Conservation (phyloP, 441 rosid species). For the Gossypium trilobum region DNA sequence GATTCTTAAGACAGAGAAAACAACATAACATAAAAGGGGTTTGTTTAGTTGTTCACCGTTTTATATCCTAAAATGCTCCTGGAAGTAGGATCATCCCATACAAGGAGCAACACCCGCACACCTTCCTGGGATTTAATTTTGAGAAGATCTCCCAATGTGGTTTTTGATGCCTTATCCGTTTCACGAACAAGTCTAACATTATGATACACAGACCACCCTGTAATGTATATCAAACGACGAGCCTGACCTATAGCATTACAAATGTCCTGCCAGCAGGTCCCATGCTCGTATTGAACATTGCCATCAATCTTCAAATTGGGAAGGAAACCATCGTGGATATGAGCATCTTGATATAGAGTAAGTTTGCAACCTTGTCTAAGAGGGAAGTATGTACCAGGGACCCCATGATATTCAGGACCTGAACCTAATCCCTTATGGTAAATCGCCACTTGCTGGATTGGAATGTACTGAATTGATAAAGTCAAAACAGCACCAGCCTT, state of each 20-base stretch:
- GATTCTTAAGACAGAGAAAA: background rate
- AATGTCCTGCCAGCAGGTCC: conserved; percentile 57
- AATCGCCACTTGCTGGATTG: conserved; percentile 30
- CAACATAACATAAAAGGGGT: conserved; percentile 1
- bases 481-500: conserved; percentile 45
- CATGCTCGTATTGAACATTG: conserved; percentile 30
- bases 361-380: conserved; percentile 50
- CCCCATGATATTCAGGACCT: conserved; percentile 39
- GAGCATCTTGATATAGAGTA: conserved; percentile 65
- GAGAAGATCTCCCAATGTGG: conserved; percentile 47
- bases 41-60: conserved; percentile 34
- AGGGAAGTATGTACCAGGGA: conserved; percentile 55
- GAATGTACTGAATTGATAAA: conserved; percentile 42
- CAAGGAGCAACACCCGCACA: conserved; percentile 56
- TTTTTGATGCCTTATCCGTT: conserved; percentile 21
- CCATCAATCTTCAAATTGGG: conserved; percentile 40
- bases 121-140: conserved; percentile 60
- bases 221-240: conserved; percentile 47
- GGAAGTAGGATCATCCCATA: conserved; percentile 74
- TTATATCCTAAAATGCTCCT: conserved; percentile 36
- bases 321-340: conserved; percentile 39
- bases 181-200: conserved; percentile 41
- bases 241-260: conserved; percentile 49
- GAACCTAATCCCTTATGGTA: conserved; percentile 39
- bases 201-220: conserved; percentile 60